Percentiles rank a stretch among this genome's conserved stretches.
Evolutionary conservation across 176 grass and related monocot genomes (phyloP).

Genomic region (Carex littledalei): DNA sequence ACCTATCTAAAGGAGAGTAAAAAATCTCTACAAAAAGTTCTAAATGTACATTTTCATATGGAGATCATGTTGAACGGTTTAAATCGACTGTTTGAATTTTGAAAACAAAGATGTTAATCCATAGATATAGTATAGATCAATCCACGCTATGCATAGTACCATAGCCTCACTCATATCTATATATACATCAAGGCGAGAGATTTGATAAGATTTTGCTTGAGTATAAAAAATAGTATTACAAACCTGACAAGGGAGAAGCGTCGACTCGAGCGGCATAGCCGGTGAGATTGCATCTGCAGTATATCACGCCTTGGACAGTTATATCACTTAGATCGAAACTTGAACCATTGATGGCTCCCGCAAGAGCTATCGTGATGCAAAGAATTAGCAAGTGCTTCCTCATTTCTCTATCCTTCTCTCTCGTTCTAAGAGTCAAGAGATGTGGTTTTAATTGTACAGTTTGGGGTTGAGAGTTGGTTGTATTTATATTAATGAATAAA

Average conservation of each 20-base stretch:
- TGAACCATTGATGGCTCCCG: neutral
- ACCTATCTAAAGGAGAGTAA: too few species aligned
- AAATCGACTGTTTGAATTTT: too few species aligned
- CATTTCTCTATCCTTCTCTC: neutral
- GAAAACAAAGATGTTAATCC: too few species aligned
- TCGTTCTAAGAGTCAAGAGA: neutral
- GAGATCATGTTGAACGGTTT: too few species aligned
- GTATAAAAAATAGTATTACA: neutral
- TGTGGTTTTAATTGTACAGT: neutral
- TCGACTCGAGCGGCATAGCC: neutral
- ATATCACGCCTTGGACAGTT: slow-evolving; percentile 8
- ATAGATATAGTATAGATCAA: too few species aligned
- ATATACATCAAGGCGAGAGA: neutral
- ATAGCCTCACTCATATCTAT: neutral
- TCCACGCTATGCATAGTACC: too few species aligned
- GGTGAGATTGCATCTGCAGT: slow-evolving; percentile 15
- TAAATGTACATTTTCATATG: too few species aligned
- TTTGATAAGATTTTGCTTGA: neutral
- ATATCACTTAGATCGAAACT: neutral
- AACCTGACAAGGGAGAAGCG: slow-evolving; percentile 8
- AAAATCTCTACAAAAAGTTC: too few species aligned
- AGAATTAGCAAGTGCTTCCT: neutral
- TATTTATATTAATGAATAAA: slow-evolving; percentile 12
- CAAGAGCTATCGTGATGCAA: neutral
- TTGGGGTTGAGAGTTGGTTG: neutral